phyloP scores from a whole-genome alignment of 306 rosid genomes.

The Glycyrrhiza uralensis region DNA sequence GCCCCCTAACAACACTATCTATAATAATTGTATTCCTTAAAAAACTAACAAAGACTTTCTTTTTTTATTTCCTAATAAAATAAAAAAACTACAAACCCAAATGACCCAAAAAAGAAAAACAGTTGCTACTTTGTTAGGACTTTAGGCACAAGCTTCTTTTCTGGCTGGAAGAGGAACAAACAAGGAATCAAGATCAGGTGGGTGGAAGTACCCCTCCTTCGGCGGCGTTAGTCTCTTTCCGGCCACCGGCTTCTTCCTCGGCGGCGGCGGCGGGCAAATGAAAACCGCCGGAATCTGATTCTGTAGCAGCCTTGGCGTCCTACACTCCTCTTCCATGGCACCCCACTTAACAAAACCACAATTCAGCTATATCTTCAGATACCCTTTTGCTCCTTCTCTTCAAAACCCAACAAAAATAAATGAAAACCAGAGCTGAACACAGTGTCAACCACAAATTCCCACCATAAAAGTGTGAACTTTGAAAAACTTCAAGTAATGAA shows the following conservation, averaged over 20 bases:
- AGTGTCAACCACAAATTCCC: too few relatives aligned
- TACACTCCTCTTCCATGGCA: slow-evolving; percentile 43
- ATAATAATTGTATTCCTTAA: too few relatives aligned
- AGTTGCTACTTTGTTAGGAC: slow-evolving; percentile 13
- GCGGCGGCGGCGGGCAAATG: slow-evolving; percentile 68
- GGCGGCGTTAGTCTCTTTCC: slow-evolving; percentile 48
- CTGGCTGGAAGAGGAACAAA: slow-evolving; percentile 42
- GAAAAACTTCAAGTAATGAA: background rate
- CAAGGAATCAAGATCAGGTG: slow-evolving; percentile 77
- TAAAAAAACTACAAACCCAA: background rate
- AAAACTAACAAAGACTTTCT: background rate
- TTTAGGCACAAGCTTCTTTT: slow-evolving; percentile 46
- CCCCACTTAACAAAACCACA: background rate
- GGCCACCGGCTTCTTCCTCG: slow-evolving; percentile 46
- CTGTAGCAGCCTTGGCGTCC: slow-evolving; percentile 58
- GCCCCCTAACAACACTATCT: too few relatives aligned
- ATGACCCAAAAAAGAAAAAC: background rate
- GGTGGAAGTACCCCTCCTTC: slow-evolving; percentile 63
- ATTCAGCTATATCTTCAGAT: slow-evolving; percentile 22
- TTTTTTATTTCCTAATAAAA: too few relatives aligned
- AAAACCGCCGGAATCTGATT: slow-evolving; percentile 46
- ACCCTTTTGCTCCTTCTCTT: slow-evolving; percentile 5
- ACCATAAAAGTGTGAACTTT: background rate
- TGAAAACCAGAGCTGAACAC: background rate
- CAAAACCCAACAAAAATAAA: background rate